Evolutionary conservation across 805 yeast genomes (phyloP), one percentile per base, ranked within the genome.

Genomic region (Brettanomyces nanus): DNA sequence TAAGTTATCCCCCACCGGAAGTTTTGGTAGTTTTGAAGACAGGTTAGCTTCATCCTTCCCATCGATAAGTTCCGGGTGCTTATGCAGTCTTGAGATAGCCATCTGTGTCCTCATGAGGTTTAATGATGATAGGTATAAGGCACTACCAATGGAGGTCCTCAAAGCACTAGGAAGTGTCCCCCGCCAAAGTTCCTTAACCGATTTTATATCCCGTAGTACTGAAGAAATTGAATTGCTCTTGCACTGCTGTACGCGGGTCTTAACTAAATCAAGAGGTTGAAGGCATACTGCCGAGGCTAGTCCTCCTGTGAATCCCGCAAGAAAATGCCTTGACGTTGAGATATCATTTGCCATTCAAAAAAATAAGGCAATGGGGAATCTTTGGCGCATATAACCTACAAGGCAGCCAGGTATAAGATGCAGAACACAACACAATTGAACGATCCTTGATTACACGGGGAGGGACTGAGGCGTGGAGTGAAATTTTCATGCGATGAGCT

Each of bases 141-240:
- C 95, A 31, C 94, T 82, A 0, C 98, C 98, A 10, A 85, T 66
- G 0, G 96, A 85, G 0, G 96, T 90, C 42, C 98, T 68, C 19
- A 90, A 50, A 0, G 94, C 87, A 17, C 95, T 85, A 0, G 98
- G 96, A 28, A 87, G 51, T 0, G 95, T 90, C 0, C 98, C 98
- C 39, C 95, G 70, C 98, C 98, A 92, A 28, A 89, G 65, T 36
- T 79, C 76, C 34, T 54, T 56, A 19, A 68, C 39, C 17, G 63
- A 57, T 3, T 60, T 58, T 7, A 81, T 46, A 33, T 71, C 70
- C 38, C 57, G 62, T 11, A 68, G 34, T 1, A 63, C 60, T 0
- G 57, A 40, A 7, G 41, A 27, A 5, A 66, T 41, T 6, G 69
- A 58, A 5, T 60, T 47, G 3, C 52, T 45, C 11, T 53, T 45